phyloP scores from a whole-genome alignment of 208 protist genomes.

The Naegleria fowleri region DNA sequence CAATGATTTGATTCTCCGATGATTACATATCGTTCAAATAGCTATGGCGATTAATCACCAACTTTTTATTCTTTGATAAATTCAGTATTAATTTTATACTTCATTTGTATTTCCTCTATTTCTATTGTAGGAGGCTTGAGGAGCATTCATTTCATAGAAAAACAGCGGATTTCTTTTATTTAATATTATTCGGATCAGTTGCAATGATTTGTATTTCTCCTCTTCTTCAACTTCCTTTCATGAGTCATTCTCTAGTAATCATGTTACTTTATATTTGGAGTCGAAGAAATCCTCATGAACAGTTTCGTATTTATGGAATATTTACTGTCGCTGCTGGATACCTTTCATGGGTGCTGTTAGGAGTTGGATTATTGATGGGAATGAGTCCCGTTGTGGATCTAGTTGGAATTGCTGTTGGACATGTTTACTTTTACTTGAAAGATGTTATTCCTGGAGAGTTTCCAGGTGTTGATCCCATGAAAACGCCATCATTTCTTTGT shows the following conservation, averaged over 20 bases:
- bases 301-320: slow-evolving; percentile 40
- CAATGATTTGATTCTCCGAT: not conserved
- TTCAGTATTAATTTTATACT: slow-evolving; percentile 73
- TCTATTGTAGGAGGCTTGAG: slow-evolving; percentile 40
- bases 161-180: slow-evolving; percentile 43
- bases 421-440: slow-evolving; percentile 42
- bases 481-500: not conserved
- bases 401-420: slow-evolving; percentile 44
- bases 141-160: slow-evolving; percentile 48
- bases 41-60: slow-evolving; percentile 72
- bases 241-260: slow-evolving; percentile 37
- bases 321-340: slow-evolving; percentile 45
- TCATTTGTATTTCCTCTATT: slow-evolving; percentile 74
- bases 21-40: slow-evolving; percentile 32
- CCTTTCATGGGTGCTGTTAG: slow-evolving; percentile 39
- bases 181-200: slow-evolving; percentile 42
- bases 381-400: slow-evolving; percentile 33
- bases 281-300: slow-evolving; percentile 44
- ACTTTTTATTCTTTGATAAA: slow-evolving; percentile 74
- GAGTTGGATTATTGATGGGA: slow-evolving; percentile 33
- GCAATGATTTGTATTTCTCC: slow-evolving; percentile 7
- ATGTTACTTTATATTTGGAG: slow-evolving; percentile 48
- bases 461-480: not conserved
- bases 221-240: slow-evolving; percentile 32
- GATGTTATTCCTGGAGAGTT: slow-evolving; percentile 32